These are phyloP conservation scores for Teratosphaeria gauchensis DNA, from an alignment of 2,329 filamentous ascomycete genomes.

Conservation along the genomic window DNA sequence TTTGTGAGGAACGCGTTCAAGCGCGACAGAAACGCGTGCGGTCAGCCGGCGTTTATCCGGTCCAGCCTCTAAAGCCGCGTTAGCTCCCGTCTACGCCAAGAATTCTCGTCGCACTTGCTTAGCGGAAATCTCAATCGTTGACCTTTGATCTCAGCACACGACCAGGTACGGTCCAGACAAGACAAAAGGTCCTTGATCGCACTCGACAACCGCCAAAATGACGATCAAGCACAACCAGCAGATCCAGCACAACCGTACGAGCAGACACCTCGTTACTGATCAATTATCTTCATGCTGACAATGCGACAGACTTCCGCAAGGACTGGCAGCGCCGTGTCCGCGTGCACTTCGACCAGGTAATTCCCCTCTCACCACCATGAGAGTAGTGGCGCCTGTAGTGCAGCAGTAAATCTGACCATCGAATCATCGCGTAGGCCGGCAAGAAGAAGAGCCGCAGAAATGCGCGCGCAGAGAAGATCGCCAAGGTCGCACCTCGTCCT, in stretches of 20 bases:
- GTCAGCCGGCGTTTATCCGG: neutral
- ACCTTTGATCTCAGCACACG: neutral
- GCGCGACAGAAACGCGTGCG: neutral
- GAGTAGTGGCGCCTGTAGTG: slow-evolving; percentile 43
- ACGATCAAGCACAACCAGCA: slow-evolving; percentile 99
- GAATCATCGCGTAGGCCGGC: slow-evolving; percentile 58
- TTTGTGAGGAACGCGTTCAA: neutral
- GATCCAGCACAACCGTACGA: slow-evolving; percentile 74
- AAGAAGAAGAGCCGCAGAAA: slow-evolving; percentile 89
- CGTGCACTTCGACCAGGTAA: slow-evolving; percentile 99
- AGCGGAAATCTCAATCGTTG: slow-evolving; percentile 1
- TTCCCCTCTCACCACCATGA: slow-evolving; percentile 42
- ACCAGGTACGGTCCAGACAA: slow-evolving; percentile 3
- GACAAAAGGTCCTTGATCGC: slow-evolving; percentile 3
- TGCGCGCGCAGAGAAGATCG: slow-evolving; percentile 89
- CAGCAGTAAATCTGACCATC: slow-evolving; percentile 26
- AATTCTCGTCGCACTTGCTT: neutral
- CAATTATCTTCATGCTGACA: slow-evolving; percentile 19
- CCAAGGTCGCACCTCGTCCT: slow-evolving; percentile 86
- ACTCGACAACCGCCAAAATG: slow-evolving; percentile 28
- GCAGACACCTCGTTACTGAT: slow-evolving; percentile 2
- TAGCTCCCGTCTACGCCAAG: neutral
- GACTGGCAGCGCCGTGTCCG: slow-evolving; percentile 99
- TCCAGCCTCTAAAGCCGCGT: neutral
- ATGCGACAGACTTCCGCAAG: slow-evolving; percentile 84